A percentile compares a stretch with the other conserved stretches of the same genome.
These are phyloP conservation scores for Pyrus hybrid DNA, from an alignment of 331 rosid species.

Conservation along the genomic window DNA sequence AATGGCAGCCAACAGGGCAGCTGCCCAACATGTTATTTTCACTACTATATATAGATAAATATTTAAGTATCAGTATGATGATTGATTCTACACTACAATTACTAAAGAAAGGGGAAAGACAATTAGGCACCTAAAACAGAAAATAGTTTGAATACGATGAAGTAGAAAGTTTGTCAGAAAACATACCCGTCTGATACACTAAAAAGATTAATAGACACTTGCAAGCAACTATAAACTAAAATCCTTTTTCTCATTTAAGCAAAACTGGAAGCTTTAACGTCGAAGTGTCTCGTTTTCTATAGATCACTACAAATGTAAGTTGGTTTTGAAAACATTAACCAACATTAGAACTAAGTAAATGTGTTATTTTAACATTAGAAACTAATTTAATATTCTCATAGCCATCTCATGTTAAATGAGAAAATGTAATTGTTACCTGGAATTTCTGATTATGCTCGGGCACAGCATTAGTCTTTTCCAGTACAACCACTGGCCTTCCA, in stretches of 20 bases:
- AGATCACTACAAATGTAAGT: neutral
- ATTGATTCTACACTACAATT: neutral
- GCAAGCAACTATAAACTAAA: neutral
- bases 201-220: neutral
- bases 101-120: neutral
- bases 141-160: neutral
- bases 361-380: neutral
- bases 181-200: neutral
- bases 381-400: neutral
- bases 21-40: neutral
- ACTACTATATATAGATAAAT: neutral
- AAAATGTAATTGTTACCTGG: constrained; percentile 51
- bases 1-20: neutral
- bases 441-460: constrained; percentile 89
- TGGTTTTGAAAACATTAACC: neutral
- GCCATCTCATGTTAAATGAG: neutral
- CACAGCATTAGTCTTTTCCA: constrained; percentile 77
- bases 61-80: neutral
- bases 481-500: constrained; percentile 88
- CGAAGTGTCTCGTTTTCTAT: neutral
- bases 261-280: neutral
- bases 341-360: no score
- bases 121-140: neutral
- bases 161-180: neutral
- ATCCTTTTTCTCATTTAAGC: neutral